These are phyloP conservation scores for Neurospora sp. DNA, from an alignment of 495 filamentous ascomycete species.

Conservation along the genomic window DNA sequence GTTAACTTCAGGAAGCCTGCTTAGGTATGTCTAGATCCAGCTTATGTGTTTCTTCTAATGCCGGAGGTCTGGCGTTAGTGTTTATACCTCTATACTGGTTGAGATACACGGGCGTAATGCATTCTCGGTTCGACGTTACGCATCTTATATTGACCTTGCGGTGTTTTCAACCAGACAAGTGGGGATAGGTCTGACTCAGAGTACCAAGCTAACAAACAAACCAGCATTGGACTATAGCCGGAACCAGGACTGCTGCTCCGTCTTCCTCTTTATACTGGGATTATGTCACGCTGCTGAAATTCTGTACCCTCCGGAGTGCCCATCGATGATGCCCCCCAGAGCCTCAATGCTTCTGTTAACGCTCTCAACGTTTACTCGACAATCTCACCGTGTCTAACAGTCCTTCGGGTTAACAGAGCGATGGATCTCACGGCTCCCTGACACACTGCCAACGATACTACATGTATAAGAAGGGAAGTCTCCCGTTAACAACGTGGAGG, in stretches of 20 bases:
- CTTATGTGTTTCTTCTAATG: background rate
- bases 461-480: no score
- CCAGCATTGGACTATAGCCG: background rate
- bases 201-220: background rate
- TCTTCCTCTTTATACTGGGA: background rate
- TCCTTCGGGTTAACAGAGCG: no score
- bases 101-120: background rate
- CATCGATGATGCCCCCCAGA: background rate
- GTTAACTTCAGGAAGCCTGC: background rate
- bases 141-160: background rate
- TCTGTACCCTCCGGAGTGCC: background rate
- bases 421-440: no score
- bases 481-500: no score
- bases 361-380: background rate
- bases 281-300: background rate
- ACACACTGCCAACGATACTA: no score
- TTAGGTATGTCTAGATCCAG: background rate
- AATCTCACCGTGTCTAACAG: no score
- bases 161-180: background rate
- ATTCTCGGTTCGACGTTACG: background rate
- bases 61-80: no score
- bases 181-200: background rate
- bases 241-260: background rate
- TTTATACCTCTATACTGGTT: background rate
- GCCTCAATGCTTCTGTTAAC: no score